A percentile compares a stretch with the other conserved stretches of the same genome.
Evolutionary conservation across 345 rosid species (phyloP).

Genomic region (Luvunga scandens): DNA sequence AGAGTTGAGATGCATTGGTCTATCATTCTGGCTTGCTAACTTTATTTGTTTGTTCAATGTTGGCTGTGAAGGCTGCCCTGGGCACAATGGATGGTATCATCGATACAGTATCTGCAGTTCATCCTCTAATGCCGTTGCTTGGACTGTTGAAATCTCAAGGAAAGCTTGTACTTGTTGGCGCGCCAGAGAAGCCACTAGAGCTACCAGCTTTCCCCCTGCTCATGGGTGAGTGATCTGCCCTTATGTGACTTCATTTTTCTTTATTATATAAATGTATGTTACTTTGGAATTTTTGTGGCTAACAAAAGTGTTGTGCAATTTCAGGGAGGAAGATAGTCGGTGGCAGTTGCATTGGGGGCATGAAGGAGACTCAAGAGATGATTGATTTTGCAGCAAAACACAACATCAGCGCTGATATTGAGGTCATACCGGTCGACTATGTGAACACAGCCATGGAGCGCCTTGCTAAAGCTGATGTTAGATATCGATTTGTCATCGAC

Average conservation of each 20-base stretch:
- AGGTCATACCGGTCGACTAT: conserved; percentile 41
- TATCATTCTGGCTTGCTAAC: neutral
- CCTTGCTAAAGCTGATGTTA: conserved; percentile 42
- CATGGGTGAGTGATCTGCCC: conserved; percentile 13
- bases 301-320: neutral
- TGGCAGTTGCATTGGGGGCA: conserved; percentile 49
- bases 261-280: neutral
- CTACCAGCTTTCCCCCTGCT: conserved; percentile 26
- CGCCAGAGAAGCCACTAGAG: conserved; percentile 33
- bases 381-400: conserved; percentile 53
- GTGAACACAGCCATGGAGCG: conserved; percentile 57
- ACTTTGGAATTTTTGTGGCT: neutral
- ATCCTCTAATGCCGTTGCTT: conserved; percentile 29
- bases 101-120: conserved; percentile 44
- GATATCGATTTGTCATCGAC: conserved; percentile 60
- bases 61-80: conserved; percentile 22
- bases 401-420: conserved; percentile 45
- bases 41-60: neutral
- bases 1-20: neutral
- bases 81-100: conserved; percentile 44
- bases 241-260: neutral
- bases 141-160: conserved; percentile 30
- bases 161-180: conserved; percentile 34
- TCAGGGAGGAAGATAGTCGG: conserved; percentile 48
- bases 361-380: conserved; percentile 57